Conservation (phyloP, 78 protist genomes). For the Neovahlkampfia damariscottae region DNA sequence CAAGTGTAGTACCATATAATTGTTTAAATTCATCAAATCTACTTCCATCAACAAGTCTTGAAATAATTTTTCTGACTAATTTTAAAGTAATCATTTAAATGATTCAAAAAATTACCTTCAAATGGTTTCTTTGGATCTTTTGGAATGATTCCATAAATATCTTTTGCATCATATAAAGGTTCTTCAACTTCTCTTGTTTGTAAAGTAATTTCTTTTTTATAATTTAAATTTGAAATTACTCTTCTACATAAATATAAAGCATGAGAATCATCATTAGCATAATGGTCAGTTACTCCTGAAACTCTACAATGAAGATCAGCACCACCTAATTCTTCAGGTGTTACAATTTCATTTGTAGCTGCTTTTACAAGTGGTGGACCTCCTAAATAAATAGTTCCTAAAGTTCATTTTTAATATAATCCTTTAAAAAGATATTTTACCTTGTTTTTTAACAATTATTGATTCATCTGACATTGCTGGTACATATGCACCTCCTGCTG, state of each 20-base stretch:
- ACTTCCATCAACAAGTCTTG: constrained; percentile 87
- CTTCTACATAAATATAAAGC: constrained; percentile 73
- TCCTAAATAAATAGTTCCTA: constrained; percentile 91
- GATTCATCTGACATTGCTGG: constrained; percentile 94
- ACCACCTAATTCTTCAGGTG: constrained; percentile 91
- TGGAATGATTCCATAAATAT: constrained; percentile 56
- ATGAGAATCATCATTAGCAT: constrained; percentile 76
- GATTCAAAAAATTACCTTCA: constrained; percentile 36
- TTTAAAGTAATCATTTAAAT: neutral
- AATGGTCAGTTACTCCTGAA: constrained; percentile 92
- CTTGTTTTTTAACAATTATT: constrained; percentile 66
- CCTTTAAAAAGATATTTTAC: no score
- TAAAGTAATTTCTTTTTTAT: neutral
- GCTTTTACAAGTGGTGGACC: constrained; percentile 94
- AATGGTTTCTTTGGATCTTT: constrained; percentile 44
- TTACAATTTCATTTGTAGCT: constrained; percentile 86
- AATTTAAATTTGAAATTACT: constrained; percentile 64
- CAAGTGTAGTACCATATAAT: constrained; percentile 77
- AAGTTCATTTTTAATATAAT: no score
- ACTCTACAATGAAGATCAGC: constrained; percentile 81
- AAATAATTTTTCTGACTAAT: constrained; percentile 57
- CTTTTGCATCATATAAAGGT: constrained; percentile 52
- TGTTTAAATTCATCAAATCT: constrained; percentile 83
- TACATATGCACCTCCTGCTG: constrained; percentile 97
- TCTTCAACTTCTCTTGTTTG: constrained; percentile 19